phyloP scores from a whole-genome alignment of 805 yeast genomes.

The Metschnikowia kunwiensis region DNA sequence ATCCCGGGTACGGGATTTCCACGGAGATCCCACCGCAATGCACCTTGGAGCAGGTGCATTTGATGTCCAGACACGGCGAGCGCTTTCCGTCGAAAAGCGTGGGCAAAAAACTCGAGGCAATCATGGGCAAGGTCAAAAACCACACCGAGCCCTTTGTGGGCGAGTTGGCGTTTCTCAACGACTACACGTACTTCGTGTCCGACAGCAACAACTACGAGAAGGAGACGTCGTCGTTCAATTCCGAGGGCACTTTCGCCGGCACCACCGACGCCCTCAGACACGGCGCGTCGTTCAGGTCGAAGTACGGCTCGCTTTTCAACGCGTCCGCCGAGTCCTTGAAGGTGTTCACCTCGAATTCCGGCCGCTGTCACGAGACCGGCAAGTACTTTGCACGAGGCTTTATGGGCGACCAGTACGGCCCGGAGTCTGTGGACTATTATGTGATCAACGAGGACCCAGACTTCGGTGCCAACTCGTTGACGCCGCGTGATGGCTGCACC shows the following conservation, averaged over 20 bases:
- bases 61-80: slow-evolving; percentile 77
- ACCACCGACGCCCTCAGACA: slow-evolving; percentile 44
- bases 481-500: slow-evolving; percentile 48
- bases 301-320: slow-evolving; percentile 48
- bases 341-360: slow-evolving; percentile 53
- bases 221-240: slow-evolving; percentile 48
- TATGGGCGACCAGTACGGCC: slow-evolving; percentile 41
- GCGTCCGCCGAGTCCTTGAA: slow-evolving; percentile 34
- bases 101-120: slow-evolving; percentile 28
- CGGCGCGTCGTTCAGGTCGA: slow-evolving; percentile 48
- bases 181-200: slow-evolving; percentile 49
- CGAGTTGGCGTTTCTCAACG: slow-evolving; percentile 51
- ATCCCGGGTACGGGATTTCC: slow-evolving; percentile 52
- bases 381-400: slow-evolving; percentile 58
- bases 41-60: slow-evolving; percentile 61
- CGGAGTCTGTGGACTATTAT: slow-evolving; percentile 32
- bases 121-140: slow-evolving; percentile 25
- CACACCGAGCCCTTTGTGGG: slow-evolving; percentile 39
- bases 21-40: slow-evolving; percentile 50
- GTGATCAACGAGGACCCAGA: slow-evolving; percentile 45
- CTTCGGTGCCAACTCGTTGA: slow-evolving; percentile 58
- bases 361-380: slow-evolving; percentile 56
- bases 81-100: slow-evolving; percentile 49
- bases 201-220: slow-evolving; percentile 41
- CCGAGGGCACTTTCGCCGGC: slow-evolving; percentile 50